A percentile compares a stretch with the other conserved stretches of the same genome.
phyloP scores from a whole-genome alignment of 805 yeast genomes.

The Candida koratica region DNA sequence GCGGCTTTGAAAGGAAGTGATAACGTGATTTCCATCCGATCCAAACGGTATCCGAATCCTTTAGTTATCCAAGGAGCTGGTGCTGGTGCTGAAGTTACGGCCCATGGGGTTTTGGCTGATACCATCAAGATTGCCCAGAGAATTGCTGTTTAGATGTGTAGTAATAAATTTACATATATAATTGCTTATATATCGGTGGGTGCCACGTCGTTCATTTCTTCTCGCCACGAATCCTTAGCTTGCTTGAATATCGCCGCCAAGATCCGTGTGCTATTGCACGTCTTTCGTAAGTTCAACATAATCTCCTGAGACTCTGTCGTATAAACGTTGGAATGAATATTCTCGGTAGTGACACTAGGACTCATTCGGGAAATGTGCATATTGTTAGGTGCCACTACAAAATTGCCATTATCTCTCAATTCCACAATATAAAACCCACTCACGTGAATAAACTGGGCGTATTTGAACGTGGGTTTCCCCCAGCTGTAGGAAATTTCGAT shows the following conservation, averaged over 20 bases:
- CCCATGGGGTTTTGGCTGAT: constrained; percentile 89
- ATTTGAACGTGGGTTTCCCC: constrained; percentile 82
- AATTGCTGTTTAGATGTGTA: constrained; percentile 43
- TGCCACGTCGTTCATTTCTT: constrained; percentile 15
- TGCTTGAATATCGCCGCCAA: constrained; percentile 53
- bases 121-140: constrained; percentile 89
- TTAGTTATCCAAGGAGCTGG: constrained; percentile 98
- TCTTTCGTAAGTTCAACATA: constrained; percentile 62
- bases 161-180: constrained; percentile 2
- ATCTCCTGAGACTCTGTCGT: constrained; percentile 67
- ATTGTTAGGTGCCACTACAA: constrained; percentile 83
- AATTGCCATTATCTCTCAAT: constrained; percentile 69
- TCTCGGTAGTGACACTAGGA: constrained; percentile 22
- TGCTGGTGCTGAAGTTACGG: constrained; percentile 71
- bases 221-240: constrained; percentile 36
- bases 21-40: constrained; percentile 86
- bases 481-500: constrained; percentile 81
- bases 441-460: constrained; percentile 83
- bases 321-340: constrained; percentile 22
- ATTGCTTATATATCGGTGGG: constrained; percentile 14
- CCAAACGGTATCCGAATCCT: constrained; percentile 91
- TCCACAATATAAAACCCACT: constrained; percentile 91
- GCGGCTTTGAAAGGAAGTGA: constrained; percentile 95
- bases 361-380: constrained; percentile 72
- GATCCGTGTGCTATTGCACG: constrained; percentile 51